These are phyloP conservation scores for Tricholoma sp. DNA, from an alignment of 768 basidiomycete species.

Conservation along the genomic window DNA sequence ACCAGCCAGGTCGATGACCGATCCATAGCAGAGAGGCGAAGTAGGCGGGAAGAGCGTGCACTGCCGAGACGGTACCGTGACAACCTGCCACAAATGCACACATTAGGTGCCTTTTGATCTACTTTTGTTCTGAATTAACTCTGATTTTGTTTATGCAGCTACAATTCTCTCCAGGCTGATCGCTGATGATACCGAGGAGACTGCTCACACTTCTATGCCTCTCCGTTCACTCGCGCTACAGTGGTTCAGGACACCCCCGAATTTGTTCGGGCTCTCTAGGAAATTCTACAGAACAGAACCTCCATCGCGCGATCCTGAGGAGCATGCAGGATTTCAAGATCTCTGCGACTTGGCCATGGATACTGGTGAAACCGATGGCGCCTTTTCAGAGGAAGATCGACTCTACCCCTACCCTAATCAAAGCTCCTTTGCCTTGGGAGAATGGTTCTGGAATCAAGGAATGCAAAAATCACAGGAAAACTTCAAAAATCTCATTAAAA, in stretches of 20 bases:
- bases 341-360: neutral
- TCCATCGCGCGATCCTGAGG: neutral
- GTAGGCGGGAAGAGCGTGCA: neutral
- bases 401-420: conserved; percentile 1
- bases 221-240: neutral
- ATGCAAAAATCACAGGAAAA: neutral
- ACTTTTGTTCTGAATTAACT: neutral
- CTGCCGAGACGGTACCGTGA: neutral
- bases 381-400: neutral
- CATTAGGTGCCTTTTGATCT: neutral
- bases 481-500: neutral
- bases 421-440: conserved; percentile 2
- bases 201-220: neutral
- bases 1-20: neutral
- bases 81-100: neutral
- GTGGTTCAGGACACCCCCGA: neutral
- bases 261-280: neutral
- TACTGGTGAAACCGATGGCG: neutral
- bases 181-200: too few relatives aligned
- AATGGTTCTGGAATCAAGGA: conserved; percentile 3
- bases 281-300: neutral
- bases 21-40: neutral
- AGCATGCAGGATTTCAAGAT: neutral
- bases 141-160: neutral
- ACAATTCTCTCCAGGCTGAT: too few relatives aligned